Evolutionary conservation across 352 stramenopile genomes (phyloP).

Genomic region (Pythium rishiriense): DNA sequence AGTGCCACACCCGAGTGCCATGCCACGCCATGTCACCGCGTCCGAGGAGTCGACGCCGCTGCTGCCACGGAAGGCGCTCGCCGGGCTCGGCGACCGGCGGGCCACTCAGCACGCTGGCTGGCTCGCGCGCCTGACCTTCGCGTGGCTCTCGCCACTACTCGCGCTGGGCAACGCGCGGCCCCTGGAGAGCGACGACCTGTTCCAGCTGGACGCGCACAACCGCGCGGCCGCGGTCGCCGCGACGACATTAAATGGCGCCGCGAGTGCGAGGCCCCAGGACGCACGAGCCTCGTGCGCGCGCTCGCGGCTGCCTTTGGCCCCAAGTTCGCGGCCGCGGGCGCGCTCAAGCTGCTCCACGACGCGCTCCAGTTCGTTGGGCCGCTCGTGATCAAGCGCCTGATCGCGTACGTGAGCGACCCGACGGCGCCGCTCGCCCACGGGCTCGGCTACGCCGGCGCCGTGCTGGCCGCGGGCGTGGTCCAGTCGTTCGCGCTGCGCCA

Average conservation of each 20-base stretch:
- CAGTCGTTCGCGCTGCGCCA: slow-evolving; percentile 72
- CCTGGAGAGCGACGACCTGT: slow-evolving; percentile 82
- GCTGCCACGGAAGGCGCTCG: slow-evolving; percentile 6
- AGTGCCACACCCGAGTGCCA: too few species aligned
- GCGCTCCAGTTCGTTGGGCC: slow-evolving; percentile 83
- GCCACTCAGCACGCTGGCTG: slow-evolving; percentile 51
- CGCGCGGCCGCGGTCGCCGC: slow-evolving; percentile 43
- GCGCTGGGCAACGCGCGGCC: slow-evolving; percentile 73
- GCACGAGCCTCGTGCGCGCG: slow-evolving; percentile 22
- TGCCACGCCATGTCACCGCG: too few species aligned
- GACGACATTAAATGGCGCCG: too few species aligned
- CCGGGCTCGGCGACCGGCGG: slow-evolving; percentile 14
- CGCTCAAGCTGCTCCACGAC: slow-evolving; percentile 82
- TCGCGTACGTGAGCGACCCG: slow-evolving; percentile 75
- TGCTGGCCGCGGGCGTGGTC: slow-evolving; percentile 68
- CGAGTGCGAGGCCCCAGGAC: too few species aligned
- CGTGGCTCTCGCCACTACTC: slow-evolving; percentile 88
- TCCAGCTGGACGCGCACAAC: slow-evolving; percentile 79
- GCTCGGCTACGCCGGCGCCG: slow-evolving; percentile 56
- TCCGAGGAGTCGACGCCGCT: slow-evolving; percentile 33
- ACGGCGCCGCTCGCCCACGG: slow-evolving; percentile 51
- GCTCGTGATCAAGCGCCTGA: slow-evolving; percentile 84
- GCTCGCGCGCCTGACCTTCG: slow-evolving; percentile 57
- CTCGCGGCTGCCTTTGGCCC: slow-evolving; percentile 23
- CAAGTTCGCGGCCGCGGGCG: slow-evolving; percentile 39